Evolutionary conservation across 805 yeast genomes (phyloP).

Genomic region (Starmera quercuum): DNA sequence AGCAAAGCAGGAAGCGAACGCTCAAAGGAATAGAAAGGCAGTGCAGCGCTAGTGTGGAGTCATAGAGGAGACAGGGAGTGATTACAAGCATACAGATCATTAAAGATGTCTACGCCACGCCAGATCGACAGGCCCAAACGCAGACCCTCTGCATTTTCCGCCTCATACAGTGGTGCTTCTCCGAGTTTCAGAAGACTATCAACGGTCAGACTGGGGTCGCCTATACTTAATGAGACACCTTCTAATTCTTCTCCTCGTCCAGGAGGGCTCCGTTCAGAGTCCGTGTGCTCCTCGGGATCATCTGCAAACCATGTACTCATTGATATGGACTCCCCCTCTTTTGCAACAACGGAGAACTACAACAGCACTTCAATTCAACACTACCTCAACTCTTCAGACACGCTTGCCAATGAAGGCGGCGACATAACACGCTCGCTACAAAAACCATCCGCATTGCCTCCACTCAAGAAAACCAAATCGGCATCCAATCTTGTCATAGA

Average conservation of each 20-base stretch:
- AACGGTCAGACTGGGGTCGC: constrained; percentile 11
- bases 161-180: constrained; percentile 1
- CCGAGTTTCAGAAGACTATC: constrained; percentile 12
- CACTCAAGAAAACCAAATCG: constrained; percentile 10
- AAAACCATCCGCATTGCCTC: not conserved
- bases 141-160: not conserved
- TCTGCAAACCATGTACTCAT: constrained; percentile 5
- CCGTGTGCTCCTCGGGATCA: not conserved
- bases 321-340: constrained; percentile 13
- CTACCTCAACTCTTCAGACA: constrained; percentile 1
- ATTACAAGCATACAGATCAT: no score
- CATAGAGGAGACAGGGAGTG: no score
- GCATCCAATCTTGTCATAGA: constrained; percentile 10
- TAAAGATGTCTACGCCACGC: no score
- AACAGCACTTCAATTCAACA: not conserved
- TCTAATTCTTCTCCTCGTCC: no score
- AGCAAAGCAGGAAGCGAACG: no score
- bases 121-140: no score
- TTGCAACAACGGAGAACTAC: constrained; percentile 1
- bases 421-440: not conserved
- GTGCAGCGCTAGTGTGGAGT: no score
- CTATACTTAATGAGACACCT: no score
- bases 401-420: not conserved
- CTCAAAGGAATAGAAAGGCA: no score
- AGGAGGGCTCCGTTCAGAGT: not conserved